Evolutionary conservation across 371 early-diverging fungal species (phyloP).

Genomic region (Blyttiomyces sp.): DNA sequence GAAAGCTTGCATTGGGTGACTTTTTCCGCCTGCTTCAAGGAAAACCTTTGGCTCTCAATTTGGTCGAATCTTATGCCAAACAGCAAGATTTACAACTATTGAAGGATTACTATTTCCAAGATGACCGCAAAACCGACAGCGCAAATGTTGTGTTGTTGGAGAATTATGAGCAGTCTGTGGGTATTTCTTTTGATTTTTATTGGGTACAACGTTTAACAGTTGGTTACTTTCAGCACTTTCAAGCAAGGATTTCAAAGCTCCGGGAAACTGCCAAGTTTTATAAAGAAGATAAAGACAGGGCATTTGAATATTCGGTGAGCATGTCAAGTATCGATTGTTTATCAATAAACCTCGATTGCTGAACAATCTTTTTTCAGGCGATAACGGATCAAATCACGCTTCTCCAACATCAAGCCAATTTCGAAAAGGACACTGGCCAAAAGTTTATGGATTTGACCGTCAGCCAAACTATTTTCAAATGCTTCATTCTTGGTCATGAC

Average conservation of each 20-base stretch:
- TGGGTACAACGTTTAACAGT: not conserved
- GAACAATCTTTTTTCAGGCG: conserved; percentile 53
- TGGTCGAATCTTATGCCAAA: conserved; percentile 80
- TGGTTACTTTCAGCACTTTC: conserved; percentile 30
- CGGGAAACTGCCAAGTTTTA: conserved; percentile 68
- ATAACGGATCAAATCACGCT: conserved; percentile 75
- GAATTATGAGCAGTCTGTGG: conserved; percentile 57
- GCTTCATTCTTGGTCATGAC: conserved; percentile 69
- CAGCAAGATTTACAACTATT: conserved; percentile 74
- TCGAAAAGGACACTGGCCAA: conserved; percentile 70
- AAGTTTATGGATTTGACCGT: conserved; percentile 70
- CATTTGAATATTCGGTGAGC: conserved; percentile 70
- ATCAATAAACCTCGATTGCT: too few relatives aligned
- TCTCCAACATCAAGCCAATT: conserved; percentile 64
- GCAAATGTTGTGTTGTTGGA: conserved; percentile 55
- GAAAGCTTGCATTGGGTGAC: conserved; percentile 77
- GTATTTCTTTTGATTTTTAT: conserved; percentile 2
- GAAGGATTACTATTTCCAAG: conserved; percentile 92
- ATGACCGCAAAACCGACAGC: conserved; percentile 75
- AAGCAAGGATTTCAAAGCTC: conserved; percentile 64
- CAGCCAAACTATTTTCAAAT: conserved; percentile 82
- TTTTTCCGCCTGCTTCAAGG: conserved; percentile 81
- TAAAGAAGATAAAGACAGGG: conserved; percentile 65
- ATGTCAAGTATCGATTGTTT: not conserved
- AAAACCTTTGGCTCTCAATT: conserved; percentile 74